Evolutionary conservation across 1,139 yeast genomes (phyloP).

Genomic region (Ogataea hybrid): DNA sequence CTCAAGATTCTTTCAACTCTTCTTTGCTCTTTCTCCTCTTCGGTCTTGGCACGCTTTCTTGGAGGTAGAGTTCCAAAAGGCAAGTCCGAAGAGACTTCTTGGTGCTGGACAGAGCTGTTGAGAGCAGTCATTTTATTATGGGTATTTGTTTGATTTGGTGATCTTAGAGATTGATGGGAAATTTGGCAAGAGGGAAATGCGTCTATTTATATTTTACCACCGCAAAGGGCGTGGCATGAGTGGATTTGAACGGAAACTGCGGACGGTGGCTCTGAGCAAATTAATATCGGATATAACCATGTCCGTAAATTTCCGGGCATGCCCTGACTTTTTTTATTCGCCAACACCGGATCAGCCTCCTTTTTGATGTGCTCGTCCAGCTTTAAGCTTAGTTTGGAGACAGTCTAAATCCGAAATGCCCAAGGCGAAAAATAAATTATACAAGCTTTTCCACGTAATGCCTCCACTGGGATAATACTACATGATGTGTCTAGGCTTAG

Average conservation of each 20-base stretch:
- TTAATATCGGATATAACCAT: neutral
- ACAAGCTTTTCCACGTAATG: too few relatives aligned
- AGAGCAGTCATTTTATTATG: constrained; percentile 10
- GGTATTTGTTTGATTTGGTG: constrained; percentile 10
- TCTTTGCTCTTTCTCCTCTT: constrained; percentile 96
- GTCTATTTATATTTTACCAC: constrained; percentile 8
- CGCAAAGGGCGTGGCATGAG: constrained; percentile 4
- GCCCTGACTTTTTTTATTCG: neutral
- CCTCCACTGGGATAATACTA: too few relatives aligned
- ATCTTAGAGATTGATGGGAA: constrained; percentile 1
- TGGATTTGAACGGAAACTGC: constrained; percentile 2
- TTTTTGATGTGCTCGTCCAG: constrained; percentile 1
- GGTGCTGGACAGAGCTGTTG: constrained; percentile 11
- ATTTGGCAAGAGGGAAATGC: constrained; percentile 2
- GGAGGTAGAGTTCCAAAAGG: constrained; percentile 62
- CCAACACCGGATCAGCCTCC: neutral
- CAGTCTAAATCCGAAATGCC: neutral
- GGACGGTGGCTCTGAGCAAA: constrained; percentile 2
- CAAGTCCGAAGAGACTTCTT: constrained; percentile 10
- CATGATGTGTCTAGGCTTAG: too few relatives aligned
- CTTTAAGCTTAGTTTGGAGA: neutral
- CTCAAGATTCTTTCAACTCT: constrained; percentile 88
- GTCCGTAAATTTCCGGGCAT: constrained; percentile 1
- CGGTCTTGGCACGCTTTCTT: constrained; percentile 92
- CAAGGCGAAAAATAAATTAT: neutral